Evolutionary conservation across 805 yeast genomes (phyloP).

Genomic region (Cyberlindnera lachancei): DNA sequence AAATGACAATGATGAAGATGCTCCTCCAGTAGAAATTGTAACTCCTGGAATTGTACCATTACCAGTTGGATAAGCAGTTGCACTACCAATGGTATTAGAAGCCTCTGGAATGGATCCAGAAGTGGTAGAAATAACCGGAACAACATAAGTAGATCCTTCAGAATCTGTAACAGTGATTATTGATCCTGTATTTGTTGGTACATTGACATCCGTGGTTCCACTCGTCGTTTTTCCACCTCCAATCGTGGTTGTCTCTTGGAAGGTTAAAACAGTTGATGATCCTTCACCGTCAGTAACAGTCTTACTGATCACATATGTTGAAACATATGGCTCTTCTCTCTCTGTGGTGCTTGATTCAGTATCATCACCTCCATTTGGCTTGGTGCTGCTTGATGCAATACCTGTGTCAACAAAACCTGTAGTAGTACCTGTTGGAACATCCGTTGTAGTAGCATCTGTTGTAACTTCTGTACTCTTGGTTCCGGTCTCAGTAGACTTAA

Average conservation of each 20-base stretch:
- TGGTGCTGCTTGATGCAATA: not conserved
- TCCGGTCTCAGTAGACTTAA: not conserved
- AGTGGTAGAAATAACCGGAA: constrained; percentile 3
- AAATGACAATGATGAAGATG: constrained; percentile 2
- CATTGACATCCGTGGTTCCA: no score
- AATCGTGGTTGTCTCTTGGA: no score
- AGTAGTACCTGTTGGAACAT: no score
- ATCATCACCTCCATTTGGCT: not conserved
- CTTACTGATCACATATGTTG: not conserved
- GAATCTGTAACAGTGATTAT: constrained; percentile 7
- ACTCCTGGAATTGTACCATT: constrained; percentile 4
- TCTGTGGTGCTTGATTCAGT: constrained; percentile 1
- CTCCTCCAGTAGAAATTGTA: constrained; percentile 6
- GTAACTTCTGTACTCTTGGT: not conserved
- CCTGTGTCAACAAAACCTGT: not conserved
- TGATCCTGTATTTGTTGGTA: no score
- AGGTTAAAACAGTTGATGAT: not conserved
- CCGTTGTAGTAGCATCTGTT: not conserved
- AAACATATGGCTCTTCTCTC: not conserved
- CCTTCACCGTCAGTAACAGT: constrained; percentile 1
- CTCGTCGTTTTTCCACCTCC: no score
- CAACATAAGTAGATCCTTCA: constrained; percentile 1
- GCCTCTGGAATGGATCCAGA: constrained; percentile 5
- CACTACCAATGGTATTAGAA: constrained; percentile 5
- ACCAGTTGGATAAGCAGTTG: not conserved